A percentile compares a stretch with the other conserved stretches of the same genome.
Evolutionary conservation across 1,139 yeast genomes (phyloP).

Genomic region (Hyphopichia burtonii): DNA sequence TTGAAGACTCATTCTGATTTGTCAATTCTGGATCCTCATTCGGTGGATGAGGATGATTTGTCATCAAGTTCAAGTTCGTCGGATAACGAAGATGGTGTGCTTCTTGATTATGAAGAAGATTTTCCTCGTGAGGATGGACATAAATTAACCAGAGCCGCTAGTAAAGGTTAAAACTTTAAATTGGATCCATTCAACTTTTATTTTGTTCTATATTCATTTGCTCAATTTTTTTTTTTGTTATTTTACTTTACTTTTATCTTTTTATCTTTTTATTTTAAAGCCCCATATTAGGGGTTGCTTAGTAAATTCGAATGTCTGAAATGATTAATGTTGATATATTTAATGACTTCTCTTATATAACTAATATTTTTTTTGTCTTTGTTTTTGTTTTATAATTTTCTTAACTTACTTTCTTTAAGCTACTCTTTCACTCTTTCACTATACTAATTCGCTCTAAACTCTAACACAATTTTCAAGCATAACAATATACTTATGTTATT

Average conservation of each 20-base stretch:
- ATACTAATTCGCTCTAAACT: too few species aligned
- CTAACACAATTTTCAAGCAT: too few species aligned
- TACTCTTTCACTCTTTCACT: neutral
- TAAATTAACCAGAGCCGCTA: constrained; percentile 41
- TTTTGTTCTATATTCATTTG: too few species aligned
- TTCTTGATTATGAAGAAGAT: constrained; percentile 18
- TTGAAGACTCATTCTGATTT: constrained; percentile 17
- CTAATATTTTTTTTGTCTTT: neutral
- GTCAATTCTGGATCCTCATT: neutral
- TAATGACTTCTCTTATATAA: neutral
- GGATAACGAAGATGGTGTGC: constrained; percentile 29
- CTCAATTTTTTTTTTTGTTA: too few species aligned
- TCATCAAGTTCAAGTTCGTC: constrained; percentile 28
- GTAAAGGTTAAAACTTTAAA: constrained; percentile 27
- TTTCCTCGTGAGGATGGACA: constrained; percentile 12
- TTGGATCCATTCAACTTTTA: too few species aligned
- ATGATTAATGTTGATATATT: constrained; percentile 2
- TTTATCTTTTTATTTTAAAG: neutral
- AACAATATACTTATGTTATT: too few species aligned
- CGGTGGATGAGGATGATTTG: constrained; percentile 21
- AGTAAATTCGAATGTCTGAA: neutral
- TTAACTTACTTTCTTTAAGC: neutral
- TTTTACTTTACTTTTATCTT: neutral
- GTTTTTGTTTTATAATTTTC: neutral
- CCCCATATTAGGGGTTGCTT: too few species aligned